Conservation (phyloP, 257 asterid species). For the Salvia miltiorrhiza region DNA sequence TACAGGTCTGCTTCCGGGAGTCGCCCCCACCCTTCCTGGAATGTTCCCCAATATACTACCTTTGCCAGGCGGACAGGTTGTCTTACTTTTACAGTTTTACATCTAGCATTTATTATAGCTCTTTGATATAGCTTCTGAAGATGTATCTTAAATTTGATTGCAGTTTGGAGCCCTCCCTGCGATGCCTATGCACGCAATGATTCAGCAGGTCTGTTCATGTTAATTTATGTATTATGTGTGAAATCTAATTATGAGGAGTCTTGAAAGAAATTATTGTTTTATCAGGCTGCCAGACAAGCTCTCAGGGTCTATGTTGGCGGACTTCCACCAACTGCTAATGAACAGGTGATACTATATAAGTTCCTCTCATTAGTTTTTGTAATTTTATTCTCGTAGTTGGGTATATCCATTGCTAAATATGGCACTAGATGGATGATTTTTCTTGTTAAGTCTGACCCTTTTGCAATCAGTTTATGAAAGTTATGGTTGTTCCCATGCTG, state of each 20-base stretch:
- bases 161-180: slow-evolving; percentile 77
- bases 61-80: slow-evolving; percentile 74
- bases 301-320: slow-evolving; percentile 99
- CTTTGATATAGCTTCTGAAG: slow-evolving; percentile 17
- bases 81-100: neutral
- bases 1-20: slow-evolving; percentile 85
- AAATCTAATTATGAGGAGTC: neutral
- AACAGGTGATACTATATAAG: slow-evolving; percentile 51
- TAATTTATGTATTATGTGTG: slow-evolving; percentile 4
- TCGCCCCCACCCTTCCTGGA: slow-evolving; percentile 69
- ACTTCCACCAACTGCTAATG: slow-evolving; percentile 93
- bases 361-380: neutral
- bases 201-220: slow-evolving; percentile 73
- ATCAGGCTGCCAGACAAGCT: slow-evolving; percentile 95
- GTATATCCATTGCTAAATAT: no score
- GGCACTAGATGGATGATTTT: no score
- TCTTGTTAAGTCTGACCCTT: no score
- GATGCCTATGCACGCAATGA: slow-evolving; percentile 95
- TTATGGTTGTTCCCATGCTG: neutral
- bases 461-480: no score
- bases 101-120: neutral
- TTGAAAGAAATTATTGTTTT: slow-evolving; percentile 26
- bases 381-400: neutral
- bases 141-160: slow-evolving; percentile 16
- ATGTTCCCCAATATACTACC: slow-evolving; percentile 80